Evolutionary conservation across 306 rosid species (phyloP).

Genomic region (Prunus mira): DNA sequence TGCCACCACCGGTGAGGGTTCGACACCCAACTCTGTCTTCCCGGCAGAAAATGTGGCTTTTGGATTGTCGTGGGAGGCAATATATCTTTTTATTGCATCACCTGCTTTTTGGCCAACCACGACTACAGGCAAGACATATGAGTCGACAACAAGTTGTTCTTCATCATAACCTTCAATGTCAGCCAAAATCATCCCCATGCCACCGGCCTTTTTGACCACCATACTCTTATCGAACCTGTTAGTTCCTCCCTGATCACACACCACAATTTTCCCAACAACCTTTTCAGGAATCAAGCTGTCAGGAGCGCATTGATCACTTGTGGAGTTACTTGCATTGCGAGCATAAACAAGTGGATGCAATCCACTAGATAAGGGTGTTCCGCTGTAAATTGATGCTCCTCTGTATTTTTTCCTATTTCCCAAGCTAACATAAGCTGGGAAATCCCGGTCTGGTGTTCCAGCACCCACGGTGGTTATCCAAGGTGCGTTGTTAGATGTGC

Average conservation of each 20-base stretch:
- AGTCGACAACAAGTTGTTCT: constrained; percentile 49
- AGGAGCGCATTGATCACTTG: constrained; percentile 27
- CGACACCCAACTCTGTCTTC: constrained; percentile 47
- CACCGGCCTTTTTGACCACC: constrained; percentile 64
- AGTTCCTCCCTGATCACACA: constrained; percentile 59
- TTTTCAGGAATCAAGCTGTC: constrained; percentile 41
- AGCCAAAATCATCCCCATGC: constrained; percentile 64
- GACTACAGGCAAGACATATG: constrained; percentile 51
- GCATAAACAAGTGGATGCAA: constrained; percentile 55
- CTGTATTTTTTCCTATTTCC: constrained; percentile 28
- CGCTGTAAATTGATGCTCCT: constrained; percentile 53
- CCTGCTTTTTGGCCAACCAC: constrained; percentile 51
- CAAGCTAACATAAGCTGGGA: constrained; percentile 25
- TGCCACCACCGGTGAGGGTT: constrained; percentile 71
- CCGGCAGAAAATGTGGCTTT: constrained; percentile 39
- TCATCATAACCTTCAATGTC: constrained; percentile 48
- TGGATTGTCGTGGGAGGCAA: constrained; percentile 36
- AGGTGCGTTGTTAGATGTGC: constrained; percentile 50
- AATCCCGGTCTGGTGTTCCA: constrained; percentile 75
- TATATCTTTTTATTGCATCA: constrained; percentile 46
- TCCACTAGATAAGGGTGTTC: constrained; percentile 33
- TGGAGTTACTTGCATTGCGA: constrained; percentile 28
- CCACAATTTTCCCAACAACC: constrained; percentile 63
- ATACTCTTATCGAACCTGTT: constrained; percentile 32
- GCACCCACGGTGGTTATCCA: constrained; percentile 70